Evolutionary conservation across 2,329 filamentous ascomycete species (phyloP).

Genomic region (Aspergillus latus): DNA sequence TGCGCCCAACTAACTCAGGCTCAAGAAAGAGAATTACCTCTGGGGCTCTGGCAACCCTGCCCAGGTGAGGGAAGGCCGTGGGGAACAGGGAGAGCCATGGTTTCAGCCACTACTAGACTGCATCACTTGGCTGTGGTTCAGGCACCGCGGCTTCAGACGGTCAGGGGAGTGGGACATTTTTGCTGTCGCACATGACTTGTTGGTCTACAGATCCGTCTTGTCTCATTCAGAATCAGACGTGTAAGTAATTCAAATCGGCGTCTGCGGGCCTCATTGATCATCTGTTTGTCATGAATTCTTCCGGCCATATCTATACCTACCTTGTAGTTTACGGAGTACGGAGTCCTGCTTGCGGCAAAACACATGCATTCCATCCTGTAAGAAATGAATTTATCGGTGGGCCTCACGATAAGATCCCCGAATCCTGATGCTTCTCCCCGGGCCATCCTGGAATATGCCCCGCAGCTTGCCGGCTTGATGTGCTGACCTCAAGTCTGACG

Average conservation of each 20-base stretch:
- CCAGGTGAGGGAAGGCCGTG: background rate
- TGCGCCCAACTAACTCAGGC: background rate
- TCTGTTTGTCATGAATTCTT: background rate
- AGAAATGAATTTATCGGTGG: background rate
- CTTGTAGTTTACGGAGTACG: background rate
- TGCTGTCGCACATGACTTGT: background rate
- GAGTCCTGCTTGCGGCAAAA: background rate
- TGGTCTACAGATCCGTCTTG: background rate
- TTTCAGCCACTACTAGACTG: slow-evolving; percentile 22
- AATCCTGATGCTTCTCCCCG: background rate
- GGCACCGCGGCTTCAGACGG: slow-evolving; percentile 18
- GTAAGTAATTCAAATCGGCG: background rate
- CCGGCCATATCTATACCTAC: background rate
- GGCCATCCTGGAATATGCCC: background rate
- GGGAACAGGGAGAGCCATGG: slow-evolving; percentile 9
- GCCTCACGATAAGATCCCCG: slow-evolving; percentile 1
- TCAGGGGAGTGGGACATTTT: background rate
- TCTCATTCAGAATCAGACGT: background rate
- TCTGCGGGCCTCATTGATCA: no score
- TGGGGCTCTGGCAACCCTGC: background rate
- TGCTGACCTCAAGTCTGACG: background rate
- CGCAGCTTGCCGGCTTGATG: background rate
- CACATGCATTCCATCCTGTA: background rate
- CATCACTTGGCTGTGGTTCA: slow-evolving; percentile 16
- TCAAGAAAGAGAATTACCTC: background rate